phyloP scores from a whole-genome alignment of 2,329 filamentous ascomycete genomes.

The Scolecobasidium constrictum region DNA sequence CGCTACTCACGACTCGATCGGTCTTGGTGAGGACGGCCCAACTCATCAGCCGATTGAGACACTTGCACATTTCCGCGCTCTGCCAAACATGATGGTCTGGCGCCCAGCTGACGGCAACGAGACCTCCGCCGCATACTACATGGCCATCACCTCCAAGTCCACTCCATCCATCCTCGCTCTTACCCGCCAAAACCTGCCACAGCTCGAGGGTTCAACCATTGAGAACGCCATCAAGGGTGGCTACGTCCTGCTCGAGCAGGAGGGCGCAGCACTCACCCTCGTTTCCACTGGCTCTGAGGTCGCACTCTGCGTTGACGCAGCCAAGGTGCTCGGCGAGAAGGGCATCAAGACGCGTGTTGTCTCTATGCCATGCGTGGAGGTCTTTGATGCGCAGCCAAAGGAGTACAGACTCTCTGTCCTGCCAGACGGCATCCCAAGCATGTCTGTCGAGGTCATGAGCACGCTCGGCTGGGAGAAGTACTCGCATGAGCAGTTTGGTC shows the following conservation, averaged over 20 bases:
- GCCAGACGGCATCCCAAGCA: constrained; percentile 82
- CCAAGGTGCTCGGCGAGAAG: constrained; percentile 85
- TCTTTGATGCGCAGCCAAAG: constrained; percentile 89
- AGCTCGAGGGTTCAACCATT: constrained; percentile 88
- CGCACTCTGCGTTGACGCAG: constrained; percentile 81
- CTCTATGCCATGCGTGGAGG: constrained; percentile 92
- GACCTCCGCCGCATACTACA: constrained; percentile 94
- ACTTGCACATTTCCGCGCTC: constrained; percentile 92
- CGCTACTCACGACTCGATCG: constrained; percentile 97
- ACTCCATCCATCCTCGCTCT: constrained; percentile 91
- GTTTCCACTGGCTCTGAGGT: constrained; percentile 96
- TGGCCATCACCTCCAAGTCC: constrained; percentile 77
- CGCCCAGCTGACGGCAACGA: constrained; percentile 97
- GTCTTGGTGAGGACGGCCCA: constrained; percentile 95
- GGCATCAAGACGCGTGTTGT: constrained; percentile 82
- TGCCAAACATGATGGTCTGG: constrained; percentile 99
- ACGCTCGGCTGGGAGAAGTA: constrained; percentile 99
- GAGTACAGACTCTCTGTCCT: constrained; percentile 89
- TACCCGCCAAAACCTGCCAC: constrained; percentile 95
- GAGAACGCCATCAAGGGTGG: constrained; percentile 89
- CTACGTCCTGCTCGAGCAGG: constrained; percentile 77
- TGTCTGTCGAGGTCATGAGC: constrained; percentile 93
- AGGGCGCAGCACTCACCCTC: constrained; percentile 77
- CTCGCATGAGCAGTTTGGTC: constrained; percentile 97
- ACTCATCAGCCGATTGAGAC: constrained; percentile 99